Evolutionary conservation across 306 rosid genomes (phyloP).

Genomic region (Trichosanthes cucumerina): DNA sequence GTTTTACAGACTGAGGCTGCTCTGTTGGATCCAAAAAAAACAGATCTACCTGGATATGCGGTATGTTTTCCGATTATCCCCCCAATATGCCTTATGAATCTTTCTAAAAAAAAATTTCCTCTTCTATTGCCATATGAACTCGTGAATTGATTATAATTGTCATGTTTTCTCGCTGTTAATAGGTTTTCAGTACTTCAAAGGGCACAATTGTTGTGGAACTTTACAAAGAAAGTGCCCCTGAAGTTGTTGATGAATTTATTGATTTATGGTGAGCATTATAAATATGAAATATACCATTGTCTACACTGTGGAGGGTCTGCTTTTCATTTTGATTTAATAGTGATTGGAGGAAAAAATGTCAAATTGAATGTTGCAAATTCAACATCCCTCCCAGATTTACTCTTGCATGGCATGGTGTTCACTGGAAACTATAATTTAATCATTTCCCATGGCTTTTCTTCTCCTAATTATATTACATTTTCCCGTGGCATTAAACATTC

Average conservation of each 20-base stretch:
- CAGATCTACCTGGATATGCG: conserved; percentile 61
- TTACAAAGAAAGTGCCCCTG: conserved; percentile 83
- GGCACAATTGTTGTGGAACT: conserved; percentile 63
- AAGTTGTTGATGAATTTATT: conserved; percentile 92
- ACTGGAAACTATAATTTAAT: neutral
- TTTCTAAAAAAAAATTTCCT: neutral
- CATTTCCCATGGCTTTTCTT: neutral
- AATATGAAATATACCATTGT: neutral
- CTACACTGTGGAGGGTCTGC: neutral
- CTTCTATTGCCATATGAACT: neutral
- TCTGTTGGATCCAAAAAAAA: conserved; percentile 36
- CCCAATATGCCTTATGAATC: neutral
- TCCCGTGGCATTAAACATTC: neutral
- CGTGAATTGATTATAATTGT: neutral
- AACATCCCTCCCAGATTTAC: neutral
- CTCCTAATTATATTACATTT: neutral
- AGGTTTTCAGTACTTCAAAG: conserved; percentile 84
- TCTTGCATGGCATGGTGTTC: neutral
- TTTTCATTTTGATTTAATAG: neutral
- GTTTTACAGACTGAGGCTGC: conserved; percentile 31
- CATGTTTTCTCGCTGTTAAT: neutral
- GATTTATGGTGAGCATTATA: conserved; percentile 74
- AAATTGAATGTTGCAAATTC: neutral
- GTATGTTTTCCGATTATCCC: conserved; percentile 29
- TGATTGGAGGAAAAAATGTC: neutral